These are phyloP conservation scores for Candida boidinii DNA, from an alignment of 805 yeast species.

Conservation along the genomic window DNA sequence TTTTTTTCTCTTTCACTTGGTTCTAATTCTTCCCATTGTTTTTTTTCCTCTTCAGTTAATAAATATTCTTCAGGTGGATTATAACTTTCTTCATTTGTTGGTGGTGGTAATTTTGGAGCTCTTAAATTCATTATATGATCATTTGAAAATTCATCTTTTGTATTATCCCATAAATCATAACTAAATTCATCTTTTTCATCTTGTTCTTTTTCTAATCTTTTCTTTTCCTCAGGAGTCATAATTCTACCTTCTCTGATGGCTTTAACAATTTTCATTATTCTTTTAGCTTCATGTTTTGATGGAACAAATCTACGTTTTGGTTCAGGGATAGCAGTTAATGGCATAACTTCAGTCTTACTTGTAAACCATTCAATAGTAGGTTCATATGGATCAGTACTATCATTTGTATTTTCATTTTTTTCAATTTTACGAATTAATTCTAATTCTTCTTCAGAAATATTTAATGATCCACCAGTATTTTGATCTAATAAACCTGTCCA, in stretches of 20 bases:
- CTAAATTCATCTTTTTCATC: conserved; percentile 24
- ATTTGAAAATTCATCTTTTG: conserved; percentile 40
- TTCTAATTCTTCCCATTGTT: conserved; percentile 60
- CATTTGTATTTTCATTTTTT: conserved; percentile 76
- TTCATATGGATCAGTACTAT: conserved; percentile 76
- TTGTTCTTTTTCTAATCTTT: conserved; percentile 42
- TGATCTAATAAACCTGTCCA: conserved; percentile 97
- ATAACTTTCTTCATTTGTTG: conserved; percentile 92
- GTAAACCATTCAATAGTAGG: conserved; percentile 96
- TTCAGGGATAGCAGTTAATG: conserved; percentile 88
- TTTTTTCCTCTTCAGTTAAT: conserved; percentile 66
- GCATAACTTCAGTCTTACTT: conserved; percentile 76
- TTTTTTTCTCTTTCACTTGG: conserved; percentile 73
- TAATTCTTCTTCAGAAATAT: conserved; percentile 78
- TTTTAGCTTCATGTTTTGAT: conserved; percentile 92
- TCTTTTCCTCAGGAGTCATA: conserved; percentile 58
- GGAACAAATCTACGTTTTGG: conserved; percentile 97
- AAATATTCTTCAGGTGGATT: conserved; percentile 97
- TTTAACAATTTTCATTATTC: conserved; percentile 90
- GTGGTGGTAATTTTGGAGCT: conserved; percentile 95
- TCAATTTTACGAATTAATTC: conserved; percentile 84
- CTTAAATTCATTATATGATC: conserved; percentile 88
- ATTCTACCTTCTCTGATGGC: conserved; percentile 97
- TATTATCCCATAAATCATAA: conserved; percentile 84
- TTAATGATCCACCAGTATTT: conserved; percentile 77